phyloP scores from a whole-genome alignment of 495 filamentous ascomycete species.

The Bacidia rubella region DNA sequence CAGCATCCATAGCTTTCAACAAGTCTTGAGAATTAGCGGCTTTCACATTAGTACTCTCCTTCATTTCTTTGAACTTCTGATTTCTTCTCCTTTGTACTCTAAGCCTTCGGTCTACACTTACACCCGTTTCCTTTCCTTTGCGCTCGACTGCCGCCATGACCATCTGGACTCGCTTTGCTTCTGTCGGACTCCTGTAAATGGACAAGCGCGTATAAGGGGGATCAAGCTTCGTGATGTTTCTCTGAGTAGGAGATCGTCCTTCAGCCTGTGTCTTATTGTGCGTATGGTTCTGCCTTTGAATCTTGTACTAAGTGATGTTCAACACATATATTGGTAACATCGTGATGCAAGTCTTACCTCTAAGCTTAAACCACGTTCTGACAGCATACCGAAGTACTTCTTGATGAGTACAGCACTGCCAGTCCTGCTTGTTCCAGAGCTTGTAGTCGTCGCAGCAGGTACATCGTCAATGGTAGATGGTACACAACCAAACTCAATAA shows the following conservation, averaged over 20 bases:
- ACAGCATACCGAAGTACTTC: slow-evolving; percentile 35
- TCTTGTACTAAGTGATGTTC: neutral
- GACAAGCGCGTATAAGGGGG: no score
- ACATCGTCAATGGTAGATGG: slow-evolving; percentile 6
- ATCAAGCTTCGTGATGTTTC: no score
- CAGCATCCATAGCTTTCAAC: neutral
- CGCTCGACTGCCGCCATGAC: neutral
- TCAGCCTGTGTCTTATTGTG: neutral
- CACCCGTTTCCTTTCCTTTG: neutral
- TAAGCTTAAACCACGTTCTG: slow-evolving; percentile 35
- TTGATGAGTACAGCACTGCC: slow-evolving; percentile 13
- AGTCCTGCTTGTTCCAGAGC: neutral
- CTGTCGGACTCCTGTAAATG: no score
- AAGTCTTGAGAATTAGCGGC: neutral
- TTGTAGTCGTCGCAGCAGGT: slow-evolving; percentile 1
- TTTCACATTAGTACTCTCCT: neutral
- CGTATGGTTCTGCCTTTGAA: neutral
- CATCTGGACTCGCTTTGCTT: no score
- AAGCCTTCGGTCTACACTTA: neutral
- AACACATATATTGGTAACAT: neutral
- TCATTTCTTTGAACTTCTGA: neutral
- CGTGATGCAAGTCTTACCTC: neutral
- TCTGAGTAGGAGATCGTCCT: no score
- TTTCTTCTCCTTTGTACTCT: neutral
- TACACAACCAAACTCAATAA: slow-evolving; percentile 8